Evolutionary conservation across 139 green algal genomes (phyloP).

Genomic region (Tetradesmus lagerheimii): DNA sequence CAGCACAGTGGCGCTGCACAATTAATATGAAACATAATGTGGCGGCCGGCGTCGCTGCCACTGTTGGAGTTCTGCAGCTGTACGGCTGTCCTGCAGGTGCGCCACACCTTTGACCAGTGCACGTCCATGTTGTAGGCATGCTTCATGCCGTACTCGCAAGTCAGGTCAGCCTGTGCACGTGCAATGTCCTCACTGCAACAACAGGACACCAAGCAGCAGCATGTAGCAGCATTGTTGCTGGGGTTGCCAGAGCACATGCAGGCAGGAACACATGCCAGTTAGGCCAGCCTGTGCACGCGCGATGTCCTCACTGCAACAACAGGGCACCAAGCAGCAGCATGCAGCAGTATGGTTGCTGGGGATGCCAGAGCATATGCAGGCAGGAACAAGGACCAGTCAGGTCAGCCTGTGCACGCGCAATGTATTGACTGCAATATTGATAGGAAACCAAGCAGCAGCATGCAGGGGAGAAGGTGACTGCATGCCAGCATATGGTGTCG

Average conservation of each 20-base stretch:
- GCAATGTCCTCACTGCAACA: not conserved
- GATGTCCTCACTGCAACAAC: not conserved
- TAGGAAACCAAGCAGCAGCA: no score
- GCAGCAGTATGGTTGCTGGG: not conserved
- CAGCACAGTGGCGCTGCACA: no score
- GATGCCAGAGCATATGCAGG: no score
- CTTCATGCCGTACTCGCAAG: not conserved
- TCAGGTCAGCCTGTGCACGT: not conserved
- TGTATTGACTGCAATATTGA: no score
- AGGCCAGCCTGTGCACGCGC: no score
- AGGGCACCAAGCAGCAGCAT: not conserved
- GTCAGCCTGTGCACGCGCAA: no score
- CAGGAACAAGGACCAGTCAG: no score
- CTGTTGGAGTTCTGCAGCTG: not conserved
- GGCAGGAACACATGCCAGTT: not conserved
- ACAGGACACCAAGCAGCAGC: not conserved
- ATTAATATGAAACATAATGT: no score
- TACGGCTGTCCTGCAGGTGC: not conserved
- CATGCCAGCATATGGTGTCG: no score
- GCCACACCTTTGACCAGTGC: conserved; percentile 3
- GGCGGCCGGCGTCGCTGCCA: not conserved
- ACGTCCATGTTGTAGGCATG: conserved; percentile 4
- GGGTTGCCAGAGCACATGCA: no score
- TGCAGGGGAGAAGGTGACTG: no score
- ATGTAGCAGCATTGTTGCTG: not conserved